Evolutionary conservation across 352 stramenopile genomes (phyloP), one percentile per base, ranked within the genome.

Genomic region (Phytophthora crassamura): DNA sequence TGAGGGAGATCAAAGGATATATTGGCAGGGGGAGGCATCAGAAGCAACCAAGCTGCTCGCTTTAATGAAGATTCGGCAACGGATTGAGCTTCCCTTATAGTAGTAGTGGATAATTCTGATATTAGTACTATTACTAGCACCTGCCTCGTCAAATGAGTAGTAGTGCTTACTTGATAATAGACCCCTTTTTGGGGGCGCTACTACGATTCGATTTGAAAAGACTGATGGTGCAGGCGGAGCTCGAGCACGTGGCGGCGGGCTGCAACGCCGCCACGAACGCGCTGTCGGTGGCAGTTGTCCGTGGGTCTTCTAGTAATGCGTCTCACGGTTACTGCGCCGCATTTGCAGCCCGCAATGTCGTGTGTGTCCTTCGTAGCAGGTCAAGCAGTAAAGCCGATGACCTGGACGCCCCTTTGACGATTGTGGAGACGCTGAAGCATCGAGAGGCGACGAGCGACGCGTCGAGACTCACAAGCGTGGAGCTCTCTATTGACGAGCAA

Each of bases 241-340:
- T 90, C 34, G 71, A 62, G 40, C 80, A 89, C 64, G 79, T 88
- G 38, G 59, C 74, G 10, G 78, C 79, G 43, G 81, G 84, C 66
- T 78, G 70, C 63, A 88, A 83, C 66, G 69, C 79, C 18, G 61
- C 67, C 28, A 80, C 80, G 50, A 83, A 84, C 59, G 78, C 84
- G n/a, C 55, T 90, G 38, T 75, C 59, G 28, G 45, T 56, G 12
- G 7, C 15, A n/a, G 18, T 20, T 16, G 75, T 69, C 46, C 51
- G 34, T 34, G 57, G 34, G 2, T 38, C 59, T 34, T 14, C 40
- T n/a, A 2, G 30, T 5, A 22, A 33, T 59, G 18, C 2, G 11
- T 38, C 7, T 63, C 1, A 9, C n/a, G 25, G 49, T 10, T 64
- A 64, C 33, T 53, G 41, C 10, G 77, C 45, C 20, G 83, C 72